Evolutionary conservation across 2,329 filamentous ascomycete genomes (phyloP), one percentile per base, ranked within the genome.

Genomic region (Exutisphaerella laricina): DNA sequence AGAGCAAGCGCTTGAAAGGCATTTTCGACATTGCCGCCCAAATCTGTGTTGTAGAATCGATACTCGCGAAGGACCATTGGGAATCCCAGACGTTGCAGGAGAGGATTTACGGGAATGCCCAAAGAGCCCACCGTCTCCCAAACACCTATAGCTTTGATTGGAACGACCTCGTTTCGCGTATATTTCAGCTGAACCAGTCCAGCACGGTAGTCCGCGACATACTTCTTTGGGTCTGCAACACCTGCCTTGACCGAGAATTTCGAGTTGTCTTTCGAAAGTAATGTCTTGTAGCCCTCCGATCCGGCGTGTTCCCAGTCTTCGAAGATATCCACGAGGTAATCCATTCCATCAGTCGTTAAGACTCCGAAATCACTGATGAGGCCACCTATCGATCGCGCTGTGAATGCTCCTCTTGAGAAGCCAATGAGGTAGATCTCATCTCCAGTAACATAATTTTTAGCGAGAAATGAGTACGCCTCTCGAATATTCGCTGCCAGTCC

Each of bases 381-480:
- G 23, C 67, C 68, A 1, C 63, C 67, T 1, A 70, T 59, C 23
- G 61, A 65, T 5, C 68, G 61, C 13, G 65, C 64, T 0, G 66
- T 71, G 46, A 65, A 72, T 1, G 69, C 64, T n/a, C 69, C 69
- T 31, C 69, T 59, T 8, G 66, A 70, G 51, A 70, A 70, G 1
- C 69, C 69, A 23, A 70, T 62, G 3, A 71, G 49, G 54, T 63
- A 70, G 38, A 72, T 69, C 13, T 49, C 41, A 23, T 58, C 52
- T 4, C 58, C 54, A 35, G 54, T 43, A 7, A 55, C 44, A 54
- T 80, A 81, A 60, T 82, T 82, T 53, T 75, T 72, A 42, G 76
- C 79, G 1, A 82, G 64, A 55, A 80, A 82, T 4, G 72, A 69
- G 55, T 83, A 83, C 1, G 77, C 75, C 56, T 81, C 78, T 5